Percentiles rank a stretch among this genome's conserved stretches.
These are phyloP conservation scores for Lagenaria siceraria DNA, from an alignment of 306 rosid species.

Conservation along the genomic window DNA sequence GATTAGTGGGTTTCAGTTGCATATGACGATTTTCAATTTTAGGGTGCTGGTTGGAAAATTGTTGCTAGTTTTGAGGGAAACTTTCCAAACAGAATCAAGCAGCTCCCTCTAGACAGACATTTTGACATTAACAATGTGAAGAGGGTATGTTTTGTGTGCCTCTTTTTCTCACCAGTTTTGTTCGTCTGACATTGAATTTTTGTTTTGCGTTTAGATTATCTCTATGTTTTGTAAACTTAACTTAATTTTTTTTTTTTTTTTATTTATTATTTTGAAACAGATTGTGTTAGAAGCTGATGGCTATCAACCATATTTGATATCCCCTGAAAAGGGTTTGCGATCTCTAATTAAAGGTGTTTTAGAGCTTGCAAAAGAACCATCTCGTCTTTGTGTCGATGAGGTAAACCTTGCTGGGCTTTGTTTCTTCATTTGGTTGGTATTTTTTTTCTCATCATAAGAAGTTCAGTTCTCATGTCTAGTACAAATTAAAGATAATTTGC, in stretches of 20 bases:
- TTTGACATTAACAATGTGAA: slow-evolving; percentile 93
- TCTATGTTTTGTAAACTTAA: neutral
- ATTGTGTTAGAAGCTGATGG: slow-evolving; percentile 99
- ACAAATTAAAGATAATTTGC: neutral
- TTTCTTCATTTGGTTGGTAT: neutral
- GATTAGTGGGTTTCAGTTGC: neutral
- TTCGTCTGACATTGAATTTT: neutral
- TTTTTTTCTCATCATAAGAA: neutral
- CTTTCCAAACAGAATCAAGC: slow-evolving; percentile 92
- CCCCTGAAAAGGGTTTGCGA: slow-evolving; percentile 96
- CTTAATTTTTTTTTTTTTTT: neutral
- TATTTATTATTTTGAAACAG: slow-evolving; percentile 24
- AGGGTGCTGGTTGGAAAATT: slow-evolving; percentile 99
- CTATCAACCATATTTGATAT: slow-evolving; percentile 94
- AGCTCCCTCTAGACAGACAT: slow-evolving; percentile 87
- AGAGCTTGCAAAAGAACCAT: slow-evolving; percentile 97
- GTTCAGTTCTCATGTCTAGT: neutral
- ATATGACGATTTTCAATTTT: slow-evolving; percentile 9
- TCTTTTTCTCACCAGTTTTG: neutral
- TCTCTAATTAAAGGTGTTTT: slow-evolving; percentile 87
- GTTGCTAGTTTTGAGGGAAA: slow-evolving; percentile 94
- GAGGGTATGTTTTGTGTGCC: slow-evolving; percentile 43
- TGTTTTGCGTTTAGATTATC: neutral
- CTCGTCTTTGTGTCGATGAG: slow-evolving; percentile 96
- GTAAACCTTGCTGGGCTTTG: slow-evolving; percentile 23